Percentiles rank a stretch among this genome's conserved stretches.
Conservation (phyloP, 2,329 filamentous ascomycete species). For the Falciphora oryzae region DNA sequence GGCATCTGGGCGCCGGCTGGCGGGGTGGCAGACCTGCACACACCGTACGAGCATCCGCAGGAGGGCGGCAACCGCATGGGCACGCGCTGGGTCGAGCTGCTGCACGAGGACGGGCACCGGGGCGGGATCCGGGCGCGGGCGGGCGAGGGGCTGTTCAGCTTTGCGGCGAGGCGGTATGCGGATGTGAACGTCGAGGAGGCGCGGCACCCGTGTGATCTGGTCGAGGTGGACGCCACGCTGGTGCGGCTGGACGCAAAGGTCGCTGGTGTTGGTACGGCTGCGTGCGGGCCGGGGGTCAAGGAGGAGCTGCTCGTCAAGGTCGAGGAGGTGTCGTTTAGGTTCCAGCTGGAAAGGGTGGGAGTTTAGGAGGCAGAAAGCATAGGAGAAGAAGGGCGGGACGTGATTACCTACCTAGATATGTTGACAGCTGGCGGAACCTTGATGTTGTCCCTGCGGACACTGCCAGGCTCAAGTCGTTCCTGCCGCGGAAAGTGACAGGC, state of each 20-base stretch:
- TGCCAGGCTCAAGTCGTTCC: no score
- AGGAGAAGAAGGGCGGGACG: no score
- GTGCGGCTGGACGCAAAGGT: conserved; percentile 39
- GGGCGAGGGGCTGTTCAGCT: conserved; percentile 39
- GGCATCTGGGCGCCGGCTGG: conserved; percentile 38
- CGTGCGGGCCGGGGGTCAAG: conserved; percentile 42
- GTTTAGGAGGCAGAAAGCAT: not conserved
- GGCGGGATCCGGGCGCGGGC: conserved; percentile 25
- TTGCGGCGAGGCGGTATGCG: conserved; percentile 50
- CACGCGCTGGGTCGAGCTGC: conserved; percentile 47
- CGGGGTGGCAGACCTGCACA: conserved; percentile 44
- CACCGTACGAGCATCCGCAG: conserved; percentile 61
- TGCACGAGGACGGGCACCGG: conserved; percentile 20
- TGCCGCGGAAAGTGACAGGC: no score
- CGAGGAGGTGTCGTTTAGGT: conserved; percentile 35
- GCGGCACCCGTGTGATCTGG: conserved; percentile 58
- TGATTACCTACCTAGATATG: no score
- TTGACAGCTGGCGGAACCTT: no score
- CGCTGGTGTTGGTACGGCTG: conserved; percentile 43
- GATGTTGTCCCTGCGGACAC: no score
- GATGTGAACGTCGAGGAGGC: conserved; percentile 49
- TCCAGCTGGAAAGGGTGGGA: conserved; percentile 29
- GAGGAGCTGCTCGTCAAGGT: conserved; percentile 38
- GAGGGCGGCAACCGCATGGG: conserved; percentile 61
- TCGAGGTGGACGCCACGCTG: conserved; percentile 38